A percentile compares a stretch with the other conserved stretches of the same genome.
Conservation (phyloP, 805 yeast genomes). For the Nakazawaea siamensis region DNA sequence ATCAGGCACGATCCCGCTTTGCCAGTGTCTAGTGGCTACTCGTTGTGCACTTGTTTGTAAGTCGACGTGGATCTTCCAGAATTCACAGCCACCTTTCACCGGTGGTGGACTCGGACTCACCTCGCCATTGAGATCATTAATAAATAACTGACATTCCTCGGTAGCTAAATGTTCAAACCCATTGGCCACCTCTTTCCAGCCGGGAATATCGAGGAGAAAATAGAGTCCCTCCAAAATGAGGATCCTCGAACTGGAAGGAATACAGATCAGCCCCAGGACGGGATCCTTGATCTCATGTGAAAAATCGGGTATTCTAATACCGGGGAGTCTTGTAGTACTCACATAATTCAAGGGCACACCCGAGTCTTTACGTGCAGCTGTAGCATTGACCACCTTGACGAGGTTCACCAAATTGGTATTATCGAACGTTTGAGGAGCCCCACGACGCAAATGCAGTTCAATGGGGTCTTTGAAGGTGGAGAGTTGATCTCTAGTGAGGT, state of each 20-base stretch:
- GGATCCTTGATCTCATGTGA: slow-evolving; percentile 76
- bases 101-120: too few species aligned
- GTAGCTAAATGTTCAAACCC: too few species aligned
- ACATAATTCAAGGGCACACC: too few species aligned
- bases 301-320: slow-evolving; percentile 55
- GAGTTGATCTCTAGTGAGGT: slow-evolving; percentile 43
- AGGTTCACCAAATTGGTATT: slow-evolving; percentile 34
- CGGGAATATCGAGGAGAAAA: slow-evolving; percentile 33
- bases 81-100: slow-evolving; percentile 26
- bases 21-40: slow-evolving; percentile 58
- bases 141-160: too few species aligned
- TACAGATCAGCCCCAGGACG: slow-evolving; percentile 37
- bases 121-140: too few species aligned
- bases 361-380: too few species aligned
- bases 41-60: slow-evolving; percentile 40
- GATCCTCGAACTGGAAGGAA: slow-evolving; percentile 39
- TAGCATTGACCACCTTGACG: slow-evolving; percentile 15
- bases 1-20: slow-evolving; percentile 41
- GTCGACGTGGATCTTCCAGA: slow-evolving; percentile 45
- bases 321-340: not conserved
- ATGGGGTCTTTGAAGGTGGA: slow-evolving; percentile 43
- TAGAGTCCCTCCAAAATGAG: slow-evolving; percentile 75
- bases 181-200: too few species aligned
- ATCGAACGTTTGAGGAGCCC: slow-evolving; percentile 85
- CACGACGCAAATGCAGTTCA: slow-evolving; percentile 58